Evolutionary conservation across 768 basidiomycete genomes (phyloP).

Genomic region (Tricholoma furcatifolium): DNA sequence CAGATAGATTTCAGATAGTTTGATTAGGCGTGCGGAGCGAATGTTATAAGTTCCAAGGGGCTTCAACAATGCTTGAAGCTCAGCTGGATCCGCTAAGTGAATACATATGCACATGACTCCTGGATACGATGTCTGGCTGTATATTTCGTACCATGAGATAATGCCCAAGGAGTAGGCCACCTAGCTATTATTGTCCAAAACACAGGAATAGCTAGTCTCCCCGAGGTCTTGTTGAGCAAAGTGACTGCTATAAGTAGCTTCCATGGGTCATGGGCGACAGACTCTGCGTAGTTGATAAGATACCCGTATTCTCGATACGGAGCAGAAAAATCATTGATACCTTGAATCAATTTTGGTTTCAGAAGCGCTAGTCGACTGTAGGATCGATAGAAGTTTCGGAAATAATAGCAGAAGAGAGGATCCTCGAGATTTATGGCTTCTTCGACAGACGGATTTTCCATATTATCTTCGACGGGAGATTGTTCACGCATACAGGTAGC

Average conservation of each 20-base stretch:
- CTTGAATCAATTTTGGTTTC: slow-evolving; percentile 41
- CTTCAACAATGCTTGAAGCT: slow-evolving; percentile 45
- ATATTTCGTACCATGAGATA: slow-evolving; percentile 47
- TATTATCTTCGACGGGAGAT: background rate
- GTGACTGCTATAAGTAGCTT: slow-evolving; percentile 66
- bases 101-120: background rate
- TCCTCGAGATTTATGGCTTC: slow-evolving; percentile 10
- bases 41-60: slow-evolving; percentile 60
- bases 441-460: background rate
- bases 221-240: slow-evolving; percentile 70
- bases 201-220: slow-evolving; percentile 61
- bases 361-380: slow-evolving; percentile 22
- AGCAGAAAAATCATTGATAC: slow-evolving; percentile 15
- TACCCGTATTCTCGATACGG: background rate
- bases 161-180: slow-evolving; percentile 57
- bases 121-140: background rate
- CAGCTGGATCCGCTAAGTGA: slow-evolving; percentile 38
- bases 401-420: slow-evolving; percentile 27
- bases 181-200: slow-evolving; percentile 54
- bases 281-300: slow-evolving; percentile 34
- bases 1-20: slow-evolving; percentile 52
- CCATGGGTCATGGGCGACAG: slow-evolving; percentile 59
- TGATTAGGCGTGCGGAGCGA: slow-evolving; percentile 54
- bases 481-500: background rate
- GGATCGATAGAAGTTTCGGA: slow-evolving; percentile 21